phyloP scores from a whole-genome alignment of 495 filamentous ascomycete genomes.

The Penicillium robsamsonii region DNA sequence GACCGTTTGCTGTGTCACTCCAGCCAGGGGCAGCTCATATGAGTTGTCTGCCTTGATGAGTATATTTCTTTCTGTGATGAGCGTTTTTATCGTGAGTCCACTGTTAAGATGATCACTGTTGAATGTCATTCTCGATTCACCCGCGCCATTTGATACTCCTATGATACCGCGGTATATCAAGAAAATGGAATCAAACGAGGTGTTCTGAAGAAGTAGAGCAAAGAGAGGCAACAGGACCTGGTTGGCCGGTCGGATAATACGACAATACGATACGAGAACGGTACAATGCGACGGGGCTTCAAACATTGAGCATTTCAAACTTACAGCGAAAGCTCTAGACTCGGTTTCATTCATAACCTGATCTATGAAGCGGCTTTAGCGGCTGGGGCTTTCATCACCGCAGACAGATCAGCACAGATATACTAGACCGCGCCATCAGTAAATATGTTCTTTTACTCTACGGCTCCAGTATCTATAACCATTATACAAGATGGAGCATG shows the following conservation, averaged over 20 bases:
- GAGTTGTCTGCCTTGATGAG: neutral
- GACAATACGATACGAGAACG: too few species aligned
- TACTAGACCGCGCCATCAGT: neutral
- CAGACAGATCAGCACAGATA: neutral
- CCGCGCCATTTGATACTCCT: neutral
- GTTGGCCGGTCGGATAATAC: too few species aligned
- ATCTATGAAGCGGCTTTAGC: neutral
- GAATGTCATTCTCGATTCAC: neutral
- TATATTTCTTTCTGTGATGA: neutral
- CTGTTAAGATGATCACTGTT: neutral
- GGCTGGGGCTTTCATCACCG: neutral
- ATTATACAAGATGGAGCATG: neutral
- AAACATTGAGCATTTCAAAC: neutral
- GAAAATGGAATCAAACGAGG: neutral
- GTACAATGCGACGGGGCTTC: too few species aligned
- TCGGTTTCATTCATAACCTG: neutral
- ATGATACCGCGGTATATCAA: neutral
- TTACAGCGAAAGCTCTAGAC: neutral
- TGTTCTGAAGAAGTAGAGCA: too few species aligned
- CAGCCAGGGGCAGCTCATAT: neutral
- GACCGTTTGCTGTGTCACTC: neutral
- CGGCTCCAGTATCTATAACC: neutral
- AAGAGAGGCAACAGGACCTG: too few species aligned
- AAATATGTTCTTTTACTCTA: neutral
- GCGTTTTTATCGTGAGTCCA: neutral